A percentile compares a stretch with the other conserved stretches of the same genome.
Conservation (phyloP, 75 land plant genomes). For the Cupressus sempervirens region DNA sequence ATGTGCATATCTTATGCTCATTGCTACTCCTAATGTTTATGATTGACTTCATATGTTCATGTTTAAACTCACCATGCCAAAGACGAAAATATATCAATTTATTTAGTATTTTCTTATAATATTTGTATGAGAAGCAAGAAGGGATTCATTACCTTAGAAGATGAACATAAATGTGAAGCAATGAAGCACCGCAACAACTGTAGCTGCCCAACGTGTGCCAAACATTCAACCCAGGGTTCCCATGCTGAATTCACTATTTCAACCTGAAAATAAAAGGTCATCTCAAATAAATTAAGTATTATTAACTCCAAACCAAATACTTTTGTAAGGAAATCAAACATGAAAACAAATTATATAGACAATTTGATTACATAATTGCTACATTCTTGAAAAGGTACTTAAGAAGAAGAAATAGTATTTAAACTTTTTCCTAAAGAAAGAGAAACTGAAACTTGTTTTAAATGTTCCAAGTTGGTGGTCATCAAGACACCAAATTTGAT, state of each 20-base stretch:
- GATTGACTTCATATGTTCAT: background rate
- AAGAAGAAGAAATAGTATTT: background rate
- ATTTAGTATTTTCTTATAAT: background rate
- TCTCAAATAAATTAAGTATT: background rate
- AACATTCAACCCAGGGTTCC: slow-evolving; percentile 30
- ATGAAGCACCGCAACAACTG: slow-evolving; percentile 40
- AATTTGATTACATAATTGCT: background rate
- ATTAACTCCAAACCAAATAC: background rate
- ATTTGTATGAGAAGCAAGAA: background rate
- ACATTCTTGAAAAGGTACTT: background rate
- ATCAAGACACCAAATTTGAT: background rate
- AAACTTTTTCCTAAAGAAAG: background rate
- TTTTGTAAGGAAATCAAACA: background rate
- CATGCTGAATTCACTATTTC: slow-evolving; percentile 17
- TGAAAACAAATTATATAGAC: background rate
- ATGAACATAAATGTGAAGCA: slow-evolving; percentile 35
- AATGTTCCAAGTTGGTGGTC: background rate
- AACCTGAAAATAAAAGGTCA: background rate
- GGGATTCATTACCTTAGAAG: slow-evolving; percentile 24
- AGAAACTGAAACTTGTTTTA: background rate
- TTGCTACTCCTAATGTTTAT: background rate
- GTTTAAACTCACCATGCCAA: background rate
- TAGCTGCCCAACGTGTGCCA: slow-evolving; percentile 45
- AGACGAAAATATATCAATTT: background rate
- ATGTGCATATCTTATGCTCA: background rate